Evolutionary conservation across 441 rosid genomes (phyloP).

Genomic region (Adansonia madagascariensis): DNA sequence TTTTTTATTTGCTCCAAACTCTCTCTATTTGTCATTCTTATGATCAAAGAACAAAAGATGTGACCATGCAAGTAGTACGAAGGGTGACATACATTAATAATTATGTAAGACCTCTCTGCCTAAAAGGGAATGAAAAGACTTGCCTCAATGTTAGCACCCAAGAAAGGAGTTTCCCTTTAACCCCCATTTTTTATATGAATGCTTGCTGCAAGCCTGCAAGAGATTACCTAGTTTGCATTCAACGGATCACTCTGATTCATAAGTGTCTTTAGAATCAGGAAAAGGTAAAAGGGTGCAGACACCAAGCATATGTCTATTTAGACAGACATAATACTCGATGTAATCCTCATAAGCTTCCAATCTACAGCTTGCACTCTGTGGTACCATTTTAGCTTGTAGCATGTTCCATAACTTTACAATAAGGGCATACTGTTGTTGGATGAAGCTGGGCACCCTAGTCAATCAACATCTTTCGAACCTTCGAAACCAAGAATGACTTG

Average conservation of each 20-base stretch:
- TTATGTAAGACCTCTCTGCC: neutral
- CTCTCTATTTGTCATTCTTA: neutral
- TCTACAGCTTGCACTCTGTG: constrained; percentile 89
- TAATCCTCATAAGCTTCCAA: constrained; percentile 89
- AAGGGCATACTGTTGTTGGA: constrained; percentile 85
- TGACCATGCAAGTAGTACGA: neutral
- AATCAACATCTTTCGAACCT: constrained; percentile 75
- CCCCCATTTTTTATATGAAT: constrained; percentile 6
- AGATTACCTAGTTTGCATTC: constrained; percentile 38
- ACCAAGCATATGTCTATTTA: constrained; percentile 94
- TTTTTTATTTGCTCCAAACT: neutral
- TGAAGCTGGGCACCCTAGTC: constrained; percentile 67
- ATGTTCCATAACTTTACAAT: constrained; percentile 91
- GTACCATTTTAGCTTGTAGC: constrained; percentile 92
- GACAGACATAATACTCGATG: constrained; percentile 87
- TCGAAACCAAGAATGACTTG: constrained; percentile 76
- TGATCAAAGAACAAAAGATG: neutral
- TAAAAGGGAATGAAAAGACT: neutral
- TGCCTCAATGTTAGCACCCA: no score
- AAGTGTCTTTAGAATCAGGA: constrained; percentile 85
- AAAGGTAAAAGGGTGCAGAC: constrained; percentile 87
- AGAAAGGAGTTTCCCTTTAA: neutral
- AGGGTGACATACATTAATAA: neutral
- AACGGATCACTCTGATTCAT: constrained; percentile 59
- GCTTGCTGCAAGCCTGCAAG: neutral